Percentiles rank a stretch among this genome's conserved stretches.
phyloP scores from a whole-genome alignment of 306 rosid species.

The Dryas alaskensis region DNA sequence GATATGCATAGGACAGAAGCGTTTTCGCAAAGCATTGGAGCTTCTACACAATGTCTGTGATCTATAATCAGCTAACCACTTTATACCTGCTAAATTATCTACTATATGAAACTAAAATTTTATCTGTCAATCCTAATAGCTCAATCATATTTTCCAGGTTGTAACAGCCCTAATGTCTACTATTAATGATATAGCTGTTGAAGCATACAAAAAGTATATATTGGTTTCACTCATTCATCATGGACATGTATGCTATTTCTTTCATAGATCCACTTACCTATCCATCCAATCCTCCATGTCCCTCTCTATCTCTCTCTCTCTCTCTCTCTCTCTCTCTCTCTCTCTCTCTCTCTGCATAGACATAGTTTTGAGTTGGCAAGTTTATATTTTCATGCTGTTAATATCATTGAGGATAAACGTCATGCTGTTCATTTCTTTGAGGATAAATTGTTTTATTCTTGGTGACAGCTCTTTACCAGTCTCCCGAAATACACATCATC shows the following conservation, averaged over 20 bases:
- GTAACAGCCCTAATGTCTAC: slow-evolving; percentile 88
- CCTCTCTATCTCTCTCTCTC: too few relatives aligned
- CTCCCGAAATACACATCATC: slow-evolving; percentile 85
- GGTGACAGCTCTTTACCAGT: slow-evolving; percentile 63
- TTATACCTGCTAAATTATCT: slow-evolving; percentile 7
- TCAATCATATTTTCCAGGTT: slow-evolving; percentile 52
- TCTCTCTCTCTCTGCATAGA: too few relatives aligned
- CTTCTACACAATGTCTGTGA: slow-evolving; percentile 81
- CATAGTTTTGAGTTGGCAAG: not conserved
- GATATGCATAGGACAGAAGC: slow-evolving; percentile 90
- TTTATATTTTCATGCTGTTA: not conserved
- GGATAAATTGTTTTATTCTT: slow-evolving; percentile 17
- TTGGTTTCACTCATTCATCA: slow-evolving; percentile 82
- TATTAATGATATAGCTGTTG: slow-evolving; percentile 77
- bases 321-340: not conserved
- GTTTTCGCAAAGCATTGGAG: slow-evolving; percentile 77
- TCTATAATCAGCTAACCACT: slow-evolving; percentile 19
- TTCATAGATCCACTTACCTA: slow-evolving; percentile 8
- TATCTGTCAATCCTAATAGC: slow-evolving; percentile 15
- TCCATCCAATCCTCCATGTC: too few relatives aligned
- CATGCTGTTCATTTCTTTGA: not conserved
- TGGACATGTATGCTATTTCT: slow-evolving; percentile 63
- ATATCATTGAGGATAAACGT: not conserved
- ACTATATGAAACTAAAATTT: not conserved
- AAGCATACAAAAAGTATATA: slow-evolving; percentile 88